Base-by-base conservation (phyloP, 2,329 filamentous ascomycete species). In the Aphanoascus verrucosus region DNA sequence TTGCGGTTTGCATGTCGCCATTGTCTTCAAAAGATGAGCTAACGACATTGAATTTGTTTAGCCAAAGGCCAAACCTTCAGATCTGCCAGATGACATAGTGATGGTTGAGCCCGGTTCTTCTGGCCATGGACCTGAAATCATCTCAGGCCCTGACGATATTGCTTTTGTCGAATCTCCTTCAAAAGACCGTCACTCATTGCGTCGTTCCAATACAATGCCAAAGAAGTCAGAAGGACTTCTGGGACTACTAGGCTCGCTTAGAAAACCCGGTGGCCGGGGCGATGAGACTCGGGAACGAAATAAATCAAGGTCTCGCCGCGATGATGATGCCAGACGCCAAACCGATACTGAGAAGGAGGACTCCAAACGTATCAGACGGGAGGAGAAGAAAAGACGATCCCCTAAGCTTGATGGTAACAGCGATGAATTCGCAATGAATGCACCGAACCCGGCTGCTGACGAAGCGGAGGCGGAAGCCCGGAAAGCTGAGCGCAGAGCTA, bases 401-500 rank as follows among this genome's bases (percentile, higher is more conserved):
- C 63, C 63, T n/a, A 69, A 63, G 43, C 68, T 74, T 3, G 80
- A 78, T 38, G 72, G 69, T 6, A 76, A 74, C 54, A 70, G 66
- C 40, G 79, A 80, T 38, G 75, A 66, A 2, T 66, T 71, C 48
- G 65, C 63, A 2, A 69, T 69, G 2, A 69, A 65, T 8, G 51
- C 34, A 17, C 8, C 35, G 35, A 14, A 17, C 15, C 12, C 43
- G n/a, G 44, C 20, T 35, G 35, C 23, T 19, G 73, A 74, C 38
- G 67, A 60, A 20, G 73, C 73, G 51, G 71, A 77, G 2, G 80
- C 82, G 14, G 84, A 86, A 64, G 80, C 78, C 19, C 77, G 81
- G 46, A 77, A 77, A 43, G 80, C 79, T 31, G 81, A 81, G 54
- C 80, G 83, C n/a, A 78, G 77, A 53, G 76, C 80, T 1, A 77